These are phyloP conservation scores for Ceratocystiopsis brevicomis DNA, from an alignment of 2,329 filamentous ascomycete species.

Conservation along the genomic window DNA sequence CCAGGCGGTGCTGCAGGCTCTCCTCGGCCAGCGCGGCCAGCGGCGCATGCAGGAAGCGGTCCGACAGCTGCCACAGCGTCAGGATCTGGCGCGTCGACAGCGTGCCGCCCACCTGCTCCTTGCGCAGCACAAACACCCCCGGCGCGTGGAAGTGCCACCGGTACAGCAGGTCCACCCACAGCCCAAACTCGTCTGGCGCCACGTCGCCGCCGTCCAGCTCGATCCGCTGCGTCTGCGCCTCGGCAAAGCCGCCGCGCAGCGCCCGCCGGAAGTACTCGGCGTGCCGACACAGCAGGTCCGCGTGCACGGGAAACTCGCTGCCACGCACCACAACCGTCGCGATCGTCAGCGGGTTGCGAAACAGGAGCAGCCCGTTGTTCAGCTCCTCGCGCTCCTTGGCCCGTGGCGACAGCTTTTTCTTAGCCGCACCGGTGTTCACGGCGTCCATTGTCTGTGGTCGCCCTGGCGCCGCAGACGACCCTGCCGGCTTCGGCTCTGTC, in stretches of 20 bases:
- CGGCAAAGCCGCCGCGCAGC: conserved; percentile 8
- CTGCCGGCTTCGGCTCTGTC: too few species aligned
- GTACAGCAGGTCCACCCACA: conserved; percentile 11
- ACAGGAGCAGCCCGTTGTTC: conserved; percentile 3
- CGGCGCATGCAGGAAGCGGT: conserved; percentile 8
- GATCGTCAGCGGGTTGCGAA: conserved; percentile 4
- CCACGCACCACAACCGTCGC: conserved; percentile 8
- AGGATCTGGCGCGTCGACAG: conserved; percentile 10
- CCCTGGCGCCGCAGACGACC: too few species aligned
- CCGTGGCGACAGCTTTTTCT: background rate
- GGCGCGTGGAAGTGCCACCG: conserved; percentile 7
- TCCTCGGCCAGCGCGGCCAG: conserved; percentile 7
- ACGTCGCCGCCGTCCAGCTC: conserved; percentile 9
- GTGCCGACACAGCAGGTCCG: conserved; percentile 7
- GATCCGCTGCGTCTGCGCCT: conserved; percentile 8
- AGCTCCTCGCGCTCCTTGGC: conserved; percentile 4
- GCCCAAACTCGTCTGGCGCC: conserved; percentile 7
- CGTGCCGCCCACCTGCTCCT: conserved; percentile 10
- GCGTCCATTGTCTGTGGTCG: too few species aligned
- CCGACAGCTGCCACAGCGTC: conserved; percentile 10
- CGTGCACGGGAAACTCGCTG: conserved; percentile 7
- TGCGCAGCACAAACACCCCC: conserved; percentile 7
- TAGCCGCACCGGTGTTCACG: too few species aligned
- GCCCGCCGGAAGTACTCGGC: conserved; percentile 9
- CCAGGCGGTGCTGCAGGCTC: conserved; percentile 10